phyloP scores from a whole-genome alignment of 805 yeast genomes.

The Kuraishia floccosa region DNA sequence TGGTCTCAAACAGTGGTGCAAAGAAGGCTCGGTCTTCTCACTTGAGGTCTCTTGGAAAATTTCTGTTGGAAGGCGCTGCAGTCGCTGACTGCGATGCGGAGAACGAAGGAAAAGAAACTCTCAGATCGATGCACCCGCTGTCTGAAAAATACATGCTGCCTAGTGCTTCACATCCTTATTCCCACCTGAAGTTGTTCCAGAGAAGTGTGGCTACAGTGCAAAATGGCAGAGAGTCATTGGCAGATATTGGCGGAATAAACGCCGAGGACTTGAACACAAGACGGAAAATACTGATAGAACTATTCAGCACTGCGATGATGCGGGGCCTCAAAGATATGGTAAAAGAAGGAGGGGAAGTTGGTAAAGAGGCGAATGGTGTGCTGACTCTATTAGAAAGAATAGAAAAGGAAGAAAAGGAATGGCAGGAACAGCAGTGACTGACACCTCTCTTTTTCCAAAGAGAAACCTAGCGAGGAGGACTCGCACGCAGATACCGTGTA shows the following conservation, averaged over 20 bases:
- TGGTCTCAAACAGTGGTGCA: conserved; percentile 3
- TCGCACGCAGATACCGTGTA: too few species aligned
- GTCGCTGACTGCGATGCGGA: conserved; percentile 5
- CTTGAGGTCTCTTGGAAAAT: conserved; percentile 21
- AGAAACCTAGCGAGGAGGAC: too few species aligned
- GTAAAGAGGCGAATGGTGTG: conserved; percentile 32
- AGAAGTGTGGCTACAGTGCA: conserved; percentile 15
- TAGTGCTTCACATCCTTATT: conserved; percentile 48
- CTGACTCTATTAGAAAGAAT: conserved; percentile 7
- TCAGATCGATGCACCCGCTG: conserved; percentile 28
- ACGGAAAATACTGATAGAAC: conserved; percentile 37
- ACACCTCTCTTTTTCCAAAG: too few species aligned
- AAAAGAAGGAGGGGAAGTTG: conserved; percentile 67
- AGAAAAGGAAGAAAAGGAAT: background rate
- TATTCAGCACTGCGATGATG: conserved; percentile 34
- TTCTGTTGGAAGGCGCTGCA: conserved; percentile 13
- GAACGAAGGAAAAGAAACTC: conserved; percentile 5
- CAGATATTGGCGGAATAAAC: conserved; percentile 30
- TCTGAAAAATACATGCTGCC: conserved; percentile 45
- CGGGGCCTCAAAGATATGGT: conserved; percentile 38
- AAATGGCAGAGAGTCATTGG: conserved; percentile 12
- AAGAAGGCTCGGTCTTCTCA: conserved; percentile 28
- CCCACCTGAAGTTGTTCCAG: conserved; percentile 48
- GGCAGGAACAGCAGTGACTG: background rate
- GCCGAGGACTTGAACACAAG: conserved; percentile 57